Conservation (phyloP, 2,329 filamentous ascomycete genomes). For the Verticillium klebahnii region DNA sequence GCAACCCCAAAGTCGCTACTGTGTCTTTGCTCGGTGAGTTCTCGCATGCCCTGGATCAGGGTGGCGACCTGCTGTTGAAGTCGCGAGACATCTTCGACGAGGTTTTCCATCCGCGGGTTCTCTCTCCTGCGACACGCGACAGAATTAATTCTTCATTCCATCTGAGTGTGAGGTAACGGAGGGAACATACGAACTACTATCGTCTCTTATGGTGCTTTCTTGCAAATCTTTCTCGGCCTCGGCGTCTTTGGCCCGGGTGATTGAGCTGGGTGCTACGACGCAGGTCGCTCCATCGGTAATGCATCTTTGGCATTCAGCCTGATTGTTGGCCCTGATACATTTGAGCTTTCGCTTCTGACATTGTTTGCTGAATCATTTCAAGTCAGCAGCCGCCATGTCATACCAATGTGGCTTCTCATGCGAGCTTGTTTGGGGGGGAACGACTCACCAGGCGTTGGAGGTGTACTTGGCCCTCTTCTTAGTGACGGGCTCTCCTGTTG, state of each 20-base stretch:
- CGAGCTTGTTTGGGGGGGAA: not conserved
- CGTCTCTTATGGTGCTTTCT: conserved; percentile 15
- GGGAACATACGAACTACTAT: not conserved
- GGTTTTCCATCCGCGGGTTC: conserved; percentile 10
- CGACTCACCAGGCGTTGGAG: conserved; percentile 27
- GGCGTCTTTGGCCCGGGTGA: conserved; percentile 4
- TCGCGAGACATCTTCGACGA: conserved; percentile 22
- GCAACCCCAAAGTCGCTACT: conserved; percentile 1
- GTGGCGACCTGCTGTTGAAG: conserved; percentile 24
- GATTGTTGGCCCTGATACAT: conserved; percentile 22
- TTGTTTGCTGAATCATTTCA: conserved; percentile 21
- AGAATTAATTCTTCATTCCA: not conserved
- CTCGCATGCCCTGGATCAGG: conserved; percentile 20
- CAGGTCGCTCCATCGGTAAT: conserved; percentile 19
- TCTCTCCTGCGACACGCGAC: not conserved
- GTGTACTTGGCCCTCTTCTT: conserved; percentile 32
- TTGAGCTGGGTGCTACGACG: conserved; percentile 17
- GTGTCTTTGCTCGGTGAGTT: conserved; percentile 18
- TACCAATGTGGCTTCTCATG: not conserved
- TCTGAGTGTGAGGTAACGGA: not conserved
- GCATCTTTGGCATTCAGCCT: conserved; percentile 25
- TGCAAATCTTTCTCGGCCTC: conserved; percentile 15
- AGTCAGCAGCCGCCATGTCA: not conserved
- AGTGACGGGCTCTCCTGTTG: conserved; percentile 25
- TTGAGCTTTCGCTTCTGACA: conserved; percentile 37